phyloP scores from a whole-genome alignment of 805 yeast genomes.

The Aciculoconidium aculeatum region DNA sequence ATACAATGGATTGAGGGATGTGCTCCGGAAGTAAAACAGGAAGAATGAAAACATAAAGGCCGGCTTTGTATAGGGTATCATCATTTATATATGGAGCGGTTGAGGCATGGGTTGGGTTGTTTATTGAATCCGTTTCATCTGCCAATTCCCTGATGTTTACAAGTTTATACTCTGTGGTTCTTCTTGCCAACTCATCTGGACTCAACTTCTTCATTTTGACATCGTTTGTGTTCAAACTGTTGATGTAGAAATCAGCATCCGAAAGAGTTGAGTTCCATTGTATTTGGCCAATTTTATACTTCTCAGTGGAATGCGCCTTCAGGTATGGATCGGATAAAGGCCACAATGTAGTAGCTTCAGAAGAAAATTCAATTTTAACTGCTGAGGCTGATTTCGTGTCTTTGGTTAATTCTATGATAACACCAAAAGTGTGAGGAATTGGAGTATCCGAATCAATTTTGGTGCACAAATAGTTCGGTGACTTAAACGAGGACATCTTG shows the following conservation, averaged over 20 bases:
- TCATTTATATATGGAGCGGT: background rate
- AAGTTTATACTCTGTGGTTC: slow-evolving; percentile 29
- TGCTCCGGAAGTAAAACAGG: slow-evolving; percentile 58
- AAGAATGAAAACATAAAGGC: slow-evolving; percentile 61
- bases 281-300: slow-evolving; percentile 41
- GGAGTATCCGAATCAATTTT: slow-evolving; percentile 34
- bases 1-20: slow-evolving; percentile 55
- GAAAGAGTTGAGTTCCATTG: slow-evolving; percentile 36
- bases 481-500: slow-evolving; percentile 19
- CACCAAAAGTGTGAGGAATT: slow-evolving; percentile 49
- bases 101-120: slow-evolving; percentile 1
- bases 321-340: slow-evolving; percentile 48
- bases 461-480: slow-evolving; percentile 33
- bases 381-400: slow-evolving; percentile 30
- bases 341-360: slow-evolving; percentile 45
- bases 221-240: slow-evolving; percentile 37
- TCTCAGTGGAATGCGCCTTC: slow-evolving; percentile 38
- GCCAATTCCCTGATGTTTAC: slow-evolving; percentile 8
- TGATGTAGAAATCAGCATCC: slow-evolving; percentile 42
- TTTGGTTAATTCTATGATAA: slow-evolving; percentile 40
- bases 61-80: slow-evolving; percentile 40
- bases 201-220: slow-evolving; percentile 35
- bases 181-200: slow-evolving; percentile 38
- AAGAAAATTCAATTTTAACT: slow-evolving; percentile 37
- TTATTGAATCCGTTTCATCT: slow-evolving; percentile 4